These are phyloP conservation scores for Aspergillus sp. DNA, from an alignment of 2,329 filamentous ascomycete genomes.

Conservation along the genomic window DNA sequence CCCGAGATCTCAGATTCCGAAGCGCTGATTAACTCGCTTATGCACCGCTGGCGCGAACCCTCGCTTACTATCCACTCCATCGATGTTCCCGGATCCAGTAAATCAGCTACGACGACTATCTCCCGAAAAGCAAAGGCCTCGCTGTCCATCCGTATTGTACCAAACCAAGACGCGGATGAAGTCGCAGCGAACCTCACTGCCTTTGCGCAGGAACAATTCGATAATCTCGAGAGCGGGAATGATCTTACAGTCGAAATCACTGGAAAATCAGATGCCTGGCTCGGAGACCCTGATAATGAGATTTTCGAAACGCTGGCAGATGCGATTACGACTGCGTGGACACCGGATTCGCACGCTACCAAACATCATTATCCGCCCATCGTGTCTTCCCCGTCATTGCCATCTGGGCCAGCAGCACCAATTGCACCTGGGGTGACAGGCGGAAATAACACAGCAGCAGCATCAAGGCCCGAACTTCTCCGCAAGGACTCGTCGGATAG, in stretches of 20 bases:
- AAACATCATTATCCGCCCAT: slow-evolving; percentile 29
- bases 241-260: slow-evolving; percentile 75
- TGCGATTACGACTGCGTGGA: slow-evolving; percentile 81
- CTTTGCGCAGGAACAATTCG: slow-evolving; percentile 67
- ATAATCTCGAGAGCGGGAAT: slow-evolving; percentile 70
- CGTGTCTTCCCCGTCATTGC: slow-evolving; percentile 6
- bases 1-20: slow-evolving; percentile 58
- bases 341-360: slow-evolving; percentile 30
- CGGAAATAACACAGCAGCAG: slow-evolving; percentile 2
- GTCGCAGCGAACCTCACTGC: slow-evolving; percentile 61
- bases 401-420: slow-evolving; percentile 8
- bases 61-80: slow-evolving; percentile 91
- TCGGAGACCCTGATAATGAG: slow-evolving; percentile 82
- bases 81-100: slow-evolving; percentile 71
- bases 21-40: slow-evolving; percentile 73
- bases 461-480: slow-evolving; percentile 16
- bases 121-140: slow-evolving; percentile 82
- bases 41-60: slow-evolving; percentile 91
- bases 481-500: slow-evolving; percentile 33
- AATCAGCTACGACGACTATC: slow-evolving; percentile 76
- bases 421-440: no score
- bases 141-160: slow-evolving; percentile 84
- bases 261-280: slow-evolving; percentile 91
- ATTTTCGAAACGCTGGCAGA: slow-evolving; percentile 84
- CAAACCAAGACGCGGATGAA: slow-evolving; percentile 79